These are phyloP conservation scores for Apophysomyces trapeziformis DNA, from an alignment of 371 early-diverging fungal species.

Conservation along the genomic window DNA sequence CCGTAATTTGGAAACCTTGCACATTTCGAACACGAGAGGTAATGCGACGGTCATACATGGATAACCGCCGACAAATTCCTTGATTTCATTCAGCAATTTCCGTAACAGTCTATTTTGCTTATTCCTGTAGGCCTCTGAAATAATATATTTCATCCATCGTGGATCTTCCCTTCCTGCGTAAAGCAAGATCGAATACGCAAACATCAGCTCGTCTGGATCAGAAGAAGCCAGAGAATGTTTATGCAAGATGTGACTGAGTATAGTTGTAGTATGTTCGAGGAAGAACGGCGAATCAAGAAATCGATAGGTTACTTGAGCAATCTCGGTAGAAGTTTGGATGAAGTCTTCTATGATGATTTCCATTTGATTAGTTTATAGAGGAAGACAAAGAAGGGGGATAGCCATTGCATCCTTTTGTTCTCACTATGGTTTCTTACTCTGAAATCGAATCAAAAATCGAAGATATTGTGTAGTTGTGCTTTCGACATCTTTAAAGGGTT, in stretches of 20 bases:
- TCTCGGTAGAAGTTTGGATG: constrained; percentile 48
- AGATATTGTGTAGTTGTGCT: constrained; percentile 45
- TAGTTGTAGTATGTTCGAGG: constrained; percentile 61
- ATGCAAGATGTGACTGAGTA: constrained; percentile 58
- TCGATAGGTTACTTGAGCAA: constrained; percentile 63
- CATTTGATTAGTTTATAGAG: neutral
- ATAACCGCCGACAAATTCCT: constrained; percentile 38
- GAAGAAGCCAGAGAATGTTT: constrained; percentile 43
- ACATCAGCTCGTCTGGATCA: constrained; percentile 39
- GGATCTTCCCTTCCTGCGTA: constrained; percentile 49
- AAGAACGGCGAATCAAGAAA: constrained; percentile 69
- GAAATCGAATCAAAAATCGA: constrained; percentile 44
- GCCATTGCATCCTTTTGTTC: no score
- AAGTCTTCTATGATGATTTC: constrained; percentile 50
- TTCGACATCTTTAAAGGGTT: constrained; percentile 42
- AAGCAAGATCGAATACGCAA: constrained; percentile 53
- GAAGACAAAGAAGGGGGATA: neutral
- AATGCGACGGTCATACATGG: constrained; percentile 50
- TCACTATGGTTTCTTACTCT: constrained; percentile 23
- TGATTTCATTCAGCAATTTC: constrained; percentile 53
- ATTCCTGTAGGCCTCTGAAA: constrained; percentile 37
- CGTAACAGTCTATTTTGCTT: constrained; percentile 53
- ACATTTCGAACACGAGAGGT: constrained; percentile 74
- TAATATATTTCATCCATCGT: constrained; percentile 36
- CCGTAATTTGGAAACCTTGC: constrained; percentile 67